phyloP scores from a whole-genome alignment of 352 stramenopile species.

The Pythium apleroticum region DNA sequence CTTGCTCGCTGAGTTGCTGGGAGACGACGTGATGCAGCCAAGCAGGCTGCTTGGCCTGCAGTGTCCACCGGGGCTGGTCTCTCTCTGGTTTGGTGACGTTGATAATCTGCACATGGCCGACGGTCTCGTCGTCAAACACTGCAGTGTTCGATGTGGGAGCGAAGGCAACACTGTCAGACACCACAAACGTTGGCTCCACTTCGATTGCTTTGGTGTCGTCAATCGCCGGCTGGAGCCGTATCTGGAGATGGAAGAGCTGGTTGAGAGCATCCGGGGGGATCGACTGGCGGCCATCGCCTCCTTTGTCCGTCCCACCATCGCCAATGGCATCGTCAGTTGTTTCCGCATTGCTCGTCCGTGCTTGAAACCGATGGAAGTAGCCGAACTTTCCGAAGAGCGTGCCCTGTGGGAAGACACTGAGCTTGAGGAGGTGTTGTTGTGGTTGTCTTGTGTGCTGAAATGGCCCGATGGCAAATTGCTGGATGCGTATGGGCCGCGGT shows the following conservation, averaged over 20 bases:
- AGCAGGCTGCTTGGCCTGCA: conserved; percentile 6
- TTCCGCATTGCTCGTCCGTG: background rate
- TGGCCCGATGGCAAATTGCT: conserved; percentile 27
- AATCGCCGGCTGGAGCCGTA: conserved; percentile 5
- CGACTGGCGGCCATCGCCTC: background rate
- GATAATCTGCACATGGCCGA: background rate
- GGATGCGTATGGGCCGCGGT: background rate
- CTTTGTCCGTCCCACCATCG: background rate
- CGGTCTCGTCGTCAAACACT: background rate
- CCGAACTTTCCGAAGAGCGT: conserved; percentile 17
- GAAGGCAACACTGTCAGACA: background rate
- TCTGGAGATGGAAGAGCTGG: conserved; percentile 8
- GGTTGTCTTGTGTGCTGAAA: background rate
- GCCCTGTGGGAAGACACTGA: conserved; percentile 27
- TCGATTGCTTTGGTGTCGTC: conserved; percentile 10
- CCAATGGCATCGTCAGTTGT: background rate
- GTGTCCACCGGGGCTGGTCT: conserved; percentile 1
- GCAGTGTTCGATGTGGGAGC: background rate
- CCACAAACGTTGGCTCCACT: conserved; percentile 4
- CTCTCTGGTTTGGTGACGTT: background rate
- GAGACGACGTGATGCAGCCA: conserved; percentile 21
- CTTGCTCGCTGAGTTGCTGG: conserved; percentile 13
- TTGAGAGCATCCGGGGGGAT: background rate
- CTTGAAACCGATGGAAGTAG: conserved; percentile 27
- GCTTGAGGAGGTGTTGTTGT: background rate